Evolutionary conservation across 1,284 basidiomycete species (phyloP).

Genomic region (Ustilago shanxiensis): DNA sequence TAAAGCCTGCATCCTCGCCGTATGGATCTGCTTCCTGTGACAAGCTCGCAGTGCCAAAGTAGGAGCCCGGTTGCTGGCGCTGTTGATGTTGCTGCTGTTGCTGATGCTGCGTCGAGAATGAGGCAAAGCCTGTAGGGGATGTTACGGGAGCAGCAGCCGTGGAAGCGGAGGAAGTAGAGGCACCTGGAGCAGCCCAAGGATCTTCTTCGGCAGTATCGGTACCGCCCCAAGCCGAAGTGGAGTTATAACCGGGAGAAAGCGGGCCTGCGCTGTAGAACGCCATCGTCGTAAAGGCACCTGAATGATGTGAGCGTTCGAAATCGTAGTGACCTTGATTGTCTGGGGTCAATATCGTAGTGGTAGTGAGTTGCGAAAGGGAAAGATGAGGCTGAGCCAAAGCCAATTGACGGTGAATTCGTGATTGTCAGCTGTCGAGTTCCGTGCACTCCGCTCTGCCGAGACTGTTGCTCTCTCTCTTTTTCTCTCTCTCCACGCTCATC

Average conservation of each 20-base stretch:
- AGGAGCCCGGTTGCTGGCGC: conserved; percentile 6
- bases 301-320: neutral
- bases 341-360: neutral
- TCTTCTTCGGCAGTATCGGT: conserved; percentile 50
- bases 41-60: conserved; percentile 19
- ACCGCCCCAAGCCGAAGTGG: conserved; percentile 53
- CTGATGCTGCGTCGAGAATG: conserved; percentile 29
- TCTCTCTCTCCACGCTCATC: neutral
- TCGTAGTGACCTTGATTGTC: neutral
- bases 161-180: conserved; percentile 23
- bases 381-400: neutral
- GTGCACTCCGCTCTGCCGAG: neutral
- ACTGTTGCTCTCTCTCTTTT: neutral
- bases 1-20: conserved; percentile 22
- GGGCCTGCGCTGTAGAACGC: conserved; percentile 54
- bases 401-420: too few relatives aligned
- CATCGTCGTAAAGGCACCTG: conserved; percentile 19
- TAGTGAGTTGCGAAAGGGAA: neutral
- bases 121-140: conserved; percentile 22
- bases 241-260: conserved; percentile 48
- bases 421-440: neutral
- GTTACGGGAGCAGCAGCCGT: conserved; percentile 11
- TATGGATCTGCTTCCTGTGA: conserved; percentile 39
- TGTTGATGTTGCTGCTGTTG: conserved; percentile 34
- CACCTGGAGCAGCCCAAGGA: conserved; percentile 50